Base-by-base conservation (phyloP, 225 moss, liverwort and hornwort genomes). In the Lunularia cruciata region DNA sequence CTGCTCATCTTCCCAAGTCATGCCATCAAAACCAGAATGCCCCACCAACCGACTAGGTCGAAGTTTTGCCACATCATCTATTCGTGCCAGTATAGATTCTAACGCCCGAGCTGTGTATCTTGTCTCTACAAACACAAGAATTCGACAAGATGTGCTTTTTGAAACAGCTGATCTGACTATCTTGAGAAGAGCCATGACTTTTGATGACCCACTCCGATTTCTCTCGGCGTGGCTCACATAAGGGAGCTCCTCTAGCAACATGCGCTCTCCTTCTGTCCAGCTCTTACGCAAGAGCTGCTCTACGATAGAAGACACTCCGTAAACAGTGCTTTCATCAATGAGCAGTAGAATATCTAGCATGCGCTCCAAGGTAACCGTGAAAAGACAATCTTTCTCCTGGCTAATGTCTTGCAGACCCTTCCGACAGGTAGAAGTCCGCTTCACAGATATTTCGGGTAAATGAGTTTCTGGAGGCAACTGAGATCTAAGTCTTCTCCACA, bases 1-100 rank as follows among this genome's bases (percentile, higher is more conserved):
- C 62, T 75, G 75, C 61, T 75, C 68, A 42, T 75, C 59, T 54
- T n/a, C 52, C 75, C 75, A 75, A n/a, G 35, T 62, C 75, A 75
- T 75, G 6, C 75, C 75, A 63, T 75, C 61, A 63, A 69, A 75
- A 42, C 75, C 75, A 20, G 53, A 69, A 43, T 75, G 75, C 11
- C 75, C 75, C 14, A 75, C 75, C 42, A 75, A 31, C 32, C 69
- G 75, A 69, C 75, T 75, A 33, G 75, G 75, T 31, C 75, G 35
- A 40, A 75, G 69, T 46, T 27, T 42, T 8, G 47, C 62, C 37
- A 75, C 69, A 52, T 69, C 75, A 49, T 68, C 61, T 12, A 60
- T 23, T 20, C 43, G 14, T 20, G 51, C 68, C 37, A 75, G 49
- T 15, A 43, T 6, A 4, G 58, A 34, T 12, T 68, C 69, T 54